Conservation (phyloP, 2,329 filamentous ascomycete genomes). For the Dryadomyces quercivorus region DNA sequence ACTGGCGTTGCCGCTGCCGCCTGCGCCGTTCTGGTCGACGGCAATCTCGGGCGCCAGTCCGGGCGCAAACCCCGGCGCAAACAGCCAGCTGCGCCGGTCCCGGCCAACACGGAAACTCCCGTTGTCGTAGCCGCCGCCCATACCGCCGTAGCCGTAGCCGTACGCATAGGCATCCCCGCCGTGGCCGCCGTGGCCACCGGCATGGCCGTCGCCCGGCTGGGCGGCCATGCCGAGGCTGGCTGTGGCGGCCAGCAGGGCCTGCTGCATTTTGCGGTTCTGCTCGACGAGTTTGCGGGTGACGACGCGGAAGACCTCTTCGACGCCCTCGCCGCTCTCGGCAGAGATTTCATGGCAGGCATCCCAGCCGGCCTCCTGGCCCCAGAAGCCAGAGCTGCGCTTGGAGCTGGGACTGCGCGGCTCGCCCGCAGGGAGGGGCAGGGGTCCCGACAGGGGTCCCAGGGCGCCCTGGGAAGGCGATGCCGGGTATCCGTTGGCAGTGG, state of each 20-base stretch:
- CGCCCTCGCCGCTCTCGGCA: slow-evolving; percentile 85
- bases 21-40: slow-evolving; percentile 27
- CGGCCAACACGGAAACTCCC: slow-evolving; percentile 45
- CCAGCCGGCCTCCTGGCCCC: slow-evolving; percentile 90
- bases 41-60: slow-evolving; percentile 39
- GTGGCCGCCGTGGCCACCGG: background rate
- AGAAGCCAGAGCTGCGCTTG: slow-evolving; percentile 64
- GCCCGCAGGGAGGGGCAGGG: slow-evolving; percentile 8
- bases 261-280: slow-evolving; percentile 51
- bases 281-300: slow-evolving; percentile 51
- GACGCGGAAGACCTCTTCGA: slow-evolving; percentile 86
- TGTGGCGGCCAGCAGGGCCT: slow-evolving; percentile 43
- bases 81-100: slow-evolving; percentile 47
- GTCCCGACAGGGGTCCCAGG: slow-evolving; percentile 10
- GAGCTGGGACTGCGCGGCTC: slow-evolving; percentile 49
- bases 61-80: slow-evolving; percentile 40
- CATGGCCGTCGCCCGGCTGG: slow-evolving; percentile 7
- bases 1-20: background rate
- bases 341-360: slow-evolving; percentile 96
- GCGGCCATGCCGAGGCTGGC: slow-evolving; percentile 30
- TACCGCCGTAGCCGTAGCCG: slow-evolving; percentile 2
- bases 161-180: background rate
- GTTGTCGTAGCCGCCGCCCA: slow-evolving; percentile 24
- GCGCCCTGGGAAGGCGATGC: slow-evolving; percentile 3
- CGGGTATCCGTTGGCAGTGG: background rate